phyloP scores from a whole-genome alignment of 352 stramenopile genomes.

The Halophytophthora batemanensis region DNA sequence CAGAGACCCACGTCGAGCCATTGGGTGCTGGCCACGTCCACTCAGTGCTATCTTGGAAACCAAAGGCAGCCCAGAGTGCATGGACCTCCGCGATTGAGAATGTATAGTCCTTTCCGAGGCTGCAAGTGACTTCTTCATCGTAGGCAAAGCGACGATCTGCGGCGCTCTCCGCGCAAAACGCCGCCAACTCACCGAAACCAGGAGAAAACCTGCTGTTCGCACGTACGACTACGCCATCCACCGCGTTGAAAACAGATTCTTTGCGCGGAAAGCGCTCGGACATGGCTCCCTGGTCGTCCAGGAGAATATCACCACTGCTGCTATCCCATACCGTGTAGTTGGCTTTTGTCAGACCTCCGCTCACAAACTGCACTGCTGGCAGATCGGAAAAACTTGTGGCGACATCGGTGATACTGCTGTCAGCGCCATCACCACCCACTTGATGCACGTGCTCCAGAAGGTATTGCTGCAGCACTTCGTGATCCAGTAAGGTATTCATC shows the following conservation, averaged over 20 bases:
- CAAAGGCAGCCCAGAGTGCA: constrained; percentile 25
- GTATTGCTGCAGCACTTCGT: constrained; percentile 32
- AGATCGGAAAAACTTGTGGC: constrained; percentile 25
- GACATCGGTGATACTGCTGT: background rate
- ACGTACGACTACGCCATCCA: background rate
- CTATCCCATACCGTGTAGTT: constrained; percentile 24
- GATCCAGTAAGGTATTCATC: constrained; percentile 39
- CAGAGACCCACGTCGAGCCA: background rate
- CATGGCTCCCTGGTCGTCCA: constrained; percentile 25
- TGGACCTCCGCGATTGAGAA: constrained; percentile 17
- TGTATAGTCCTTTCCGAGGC: constrained; percentile 21
- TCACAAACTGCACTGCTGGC: constrained; percentile 45
- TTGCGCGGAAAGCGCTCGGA: constrained; percentile 40
- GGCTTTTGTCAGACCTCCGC: constrained; percentile 26
- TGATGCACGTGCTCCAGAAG: constrained; percentile 24
- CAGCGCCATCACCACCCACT: constrained; percentile 9
- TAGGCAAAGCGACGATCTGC: constrained; percentile 32
- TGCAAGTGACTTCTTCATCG: constrained; percentile 19
- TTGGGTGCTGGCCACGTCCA: constrained; percentile 24
- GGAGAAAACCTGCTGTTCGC: constrained; percentile 14
- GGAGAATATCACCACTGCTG: constrained; percentile 3
- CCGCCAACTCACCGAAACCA: constrained; percentile 40
- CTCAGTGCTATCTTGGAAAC: constrained; percentile 17
- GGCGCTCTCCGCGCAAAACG: constrained; percentile 38
- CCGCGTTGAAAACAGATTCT: constrained; percentile 25